These are phyloP conservation scores for Pyrenochaeta sp. DNA, from an alignment of 2,329 filamentous ascomycete species.

Conservation along the genomic window DNA sequence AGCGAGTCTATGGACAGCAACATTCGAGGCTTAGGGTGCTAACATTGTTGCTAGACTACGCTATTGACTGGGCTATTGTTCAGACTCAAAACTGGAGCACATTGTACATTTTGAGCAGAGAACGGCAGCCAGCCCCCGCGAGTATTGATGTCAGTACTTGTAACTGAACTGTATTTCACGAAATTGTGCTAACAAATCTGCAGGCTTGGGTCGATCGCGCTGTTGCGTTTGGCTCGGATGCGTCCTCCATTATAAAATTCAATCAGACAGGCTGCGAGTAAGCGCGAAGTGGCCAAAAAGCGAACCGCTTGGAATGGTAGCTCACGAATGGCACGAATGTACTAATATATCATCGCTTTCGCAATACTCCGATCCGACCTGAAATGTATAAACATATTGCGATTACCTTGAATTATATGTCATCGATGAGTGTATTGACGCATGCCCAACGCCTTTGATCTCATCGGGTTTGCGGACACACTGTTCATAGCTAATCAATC, in stretches of 20 bases:
- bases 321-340: not conserved
- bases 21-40: not conserved
- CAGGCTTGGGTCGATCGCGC: slow-evolving; percentile 27
- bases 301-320: not conserved
- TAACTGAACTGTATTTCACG: not conserved
- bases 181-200: not conserved
- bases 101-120: slow-evolving; percentile 37
- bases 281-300: not conserved
- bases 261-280: slow-evolving; percentile 27
- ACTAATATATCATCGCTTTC: not conserved
- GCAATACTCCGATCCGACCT: too few relatives aligned
- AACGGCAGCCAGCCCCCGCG: slow-evolving; percentile 25
- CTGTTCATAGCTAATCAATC: too few relatives aligned
- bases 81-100: slow-evolving; percentile 41
- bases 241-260: slow-evolving; percentile 23
- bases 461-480: too few relatives aligned
- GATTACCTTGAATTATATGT: too few relatives aligned
- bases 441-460: too few relatives aligned
- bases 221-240: slow-evolving; percentile 25
- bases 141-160: slow-evolving; percentile 28
- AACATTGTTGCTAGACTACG: slow-evolving; percentile 25
- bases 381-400: too few relatives aligned
- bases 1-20: not conserved
- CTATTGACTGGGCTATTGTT: slow-evolving; percentile 36
- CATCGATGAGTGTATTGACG: too few relatives aligned